Conservation (phyloP, 2,329 filamentous ascomycete genomes). For the Lomentospora prolificans region DNA sequence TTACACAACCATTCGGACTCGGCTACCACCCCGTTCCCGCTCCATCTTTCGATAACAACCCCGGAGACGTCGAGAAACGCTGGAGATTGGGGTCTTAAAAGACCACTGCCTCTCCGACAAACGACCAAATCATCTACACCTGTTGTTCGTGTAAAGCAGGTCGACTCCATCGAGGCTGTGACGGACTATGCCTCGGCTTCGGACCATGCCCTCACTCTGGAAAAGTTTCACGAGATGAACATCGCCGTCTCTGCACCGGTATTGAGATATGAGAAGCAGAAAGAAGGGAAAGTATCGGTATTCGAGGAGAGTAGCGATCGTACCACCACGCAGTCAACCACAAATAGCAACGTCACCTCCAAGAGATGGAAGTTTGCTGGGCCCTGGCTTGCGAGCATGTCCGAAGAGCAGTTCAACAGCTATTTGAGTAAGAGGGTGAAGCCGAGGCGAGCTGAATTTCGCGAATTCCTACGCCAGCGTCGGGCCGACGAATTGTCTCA, state of each 20-base stretch:
- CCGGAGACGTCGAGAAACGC: constrained; percentile 59
- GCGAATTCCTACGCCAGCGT: constrained; percentile 37
- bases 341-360: constrained; percentile 24
- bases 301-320: constrained; percentile 50
- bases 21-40: constrained; percentile 66
- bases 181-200: constrained; percentile 80
- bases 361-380: constrained; percentile 57
- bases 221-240: constrained; percentile 78
- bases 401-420: constrained; percentile 46
- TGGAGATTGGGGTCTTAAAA: constrained; percentile 91
- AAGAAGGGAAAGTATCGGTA: constrained; percentile 23
- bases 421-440: constrained; percentile 47
- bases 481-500: constrained; percentile 36
- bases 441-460: constrained; percentile 44
- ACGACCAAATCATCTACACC: constrained; percentile 66
- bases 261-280: constrained; percentile 10
- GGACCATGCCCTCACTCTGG: constrained; percentile 69
- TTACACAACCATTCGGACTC: constrained; percentile 26
- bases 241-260: constrained; percentile 55
- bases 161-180: constrained; percentile 79
- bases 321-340: constrained; percentile 30
- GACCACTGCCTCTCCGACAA: constrained; percentile 66
- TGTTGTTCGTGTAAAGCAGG: constrained; percentile 62
- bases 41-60: constrained; percentile 71
- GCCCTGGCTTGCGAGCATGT: constrained; percentile 56